Evolutionary conservation across 2,329 filamentous ascomycete genomes (phyloP).

Genomic region (Macroventuria anomochaeta): DNA sequence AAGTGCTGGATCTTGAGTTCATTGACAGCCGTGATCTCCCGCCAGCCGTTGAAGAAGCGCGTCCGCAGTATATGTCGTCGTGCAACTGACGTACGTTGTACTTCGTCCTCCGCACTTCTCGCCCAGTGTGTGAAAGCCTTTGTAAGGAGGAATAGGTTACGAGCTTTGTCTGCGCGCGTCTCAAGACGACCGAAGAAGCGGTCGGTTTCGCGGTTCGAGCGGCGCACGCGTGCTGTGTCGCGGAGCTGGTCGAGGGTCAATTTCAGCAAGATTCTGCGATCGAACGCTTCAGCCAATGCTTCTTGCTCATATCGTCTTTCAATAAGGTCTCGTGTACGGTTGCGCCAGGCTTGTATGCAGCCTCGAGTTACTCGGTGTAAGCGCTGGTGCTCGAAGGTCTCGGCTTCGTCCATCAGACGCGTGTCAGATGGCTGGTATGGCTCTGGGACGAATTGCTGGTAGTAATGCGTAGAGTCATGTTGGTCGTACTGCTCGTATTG

Average conservation of each 20-base stretch:
- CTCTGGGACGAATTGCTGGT: constrained; percentile 40
- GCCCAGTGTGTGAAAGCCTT: constrained; percentile 75
- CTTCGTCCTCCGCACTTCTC: constrained; percentile 67
- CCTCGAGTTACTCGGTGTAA: constrained; percentile 34
- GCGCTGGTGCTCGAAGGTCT: constrained; percentile 48
- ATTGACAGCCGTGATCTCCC: constrained; percentile 68
- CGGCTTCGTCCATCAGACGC: constrained; percentile 59
- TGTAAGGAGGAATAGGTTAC: constrained; percentile 69
- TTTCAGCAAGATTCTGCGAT: constrained; percentile 59
- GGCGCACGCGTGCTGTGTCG: constrained; percentile 41
- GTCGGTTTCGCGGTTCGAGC: constrained; percentile 55
- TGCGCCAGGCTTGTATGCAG: constrained; percentile 56
- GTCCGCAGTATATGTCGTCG: constrained; percentile 73
- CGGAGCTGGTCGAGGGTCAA: constrained; percentile 57
- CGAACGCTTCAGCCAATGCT: constrained; percentile 53
- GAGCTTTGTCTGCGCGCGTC: constrained; percentile 66
- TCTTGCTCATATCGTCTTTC: constrained; percentile 36
- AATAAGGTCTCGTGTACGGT: constrained; percentile 46
- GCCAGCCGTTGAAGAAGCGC: constrained; percentile 73
- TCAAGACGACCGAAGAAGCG: constrained; percentile 64
- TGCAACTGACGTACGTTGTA: constrained; percentile 70
- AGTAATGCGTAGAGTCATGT: constrained; percentile 18
- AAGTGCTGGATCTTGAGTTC: constrained; percentile 61
- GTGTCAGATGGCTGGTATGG: constrained; percentile 59
- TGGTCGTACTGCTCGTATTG: constrained; percentile 5